Evolutionary conservation across 345 rosid species (phyloP), one percentile per base, ranked within the genome.

Genomic region (Crucihimalaya himalaica): DNA sequence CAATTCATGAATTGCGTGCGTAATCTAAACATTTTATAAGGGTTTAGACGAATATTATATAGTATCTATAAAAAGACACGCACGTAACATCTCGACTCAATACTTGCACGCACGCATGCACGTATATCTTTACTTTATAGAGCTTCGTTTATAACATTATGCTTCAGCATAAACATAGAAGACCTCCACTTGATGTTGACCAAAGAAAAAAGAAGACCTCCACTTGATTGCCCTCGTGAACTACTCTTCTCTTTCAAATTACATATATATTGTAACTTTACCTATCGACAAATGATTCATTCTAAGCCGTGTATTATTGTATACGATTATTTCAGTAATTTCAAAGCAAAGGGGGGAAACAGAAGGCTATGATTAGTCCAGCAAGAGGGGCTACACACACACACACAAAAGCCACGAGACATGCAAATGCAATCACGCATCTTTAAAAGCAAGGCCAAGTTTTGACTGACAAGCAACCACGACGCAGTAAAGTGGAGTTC

Each of bases 391-490:
- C 71, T 76, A 46, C 27, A 19, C 34, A 34, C 11, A 34, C 8
- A 32, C 11, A 11, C 16, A 43, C 31, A 54, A 61, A 37, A 63
- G 75, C 70, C 80, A 76, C 59, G 80, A 63, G 80, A 76, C 80
- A 76, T 62, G 71, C 66, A 70, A 76, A 63, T 63, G 70, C 70
- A 62, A 63, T 70, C 80, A 63, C 79, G 79, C 79, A 68, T 67
- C 47, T 67, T 75, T 15, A 52, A 68, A 76, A 76, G 70, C 39
- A 68, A 65, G 46, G 58, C 70, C 32, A 52, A 63, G 61, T 63
- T 63, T 76, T 70, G 66, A 76, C 76, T 76, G 80, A 63, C 76
- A 76, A 70, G 75, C 80, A 70, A 70, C 70, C 62, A 76, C 75
- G 52, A 70, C 75, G 76, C 80, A 76, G 76, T 70, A 63, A 76